A percentile compares a stretch with the other conserved stretches of the same genome.
These are phyloP conservation scores for Fusarium veterinarium DNA, from an alignment of 2,329 filamentous ascomycete genomes.

Conservation along the genomic window DNA sequence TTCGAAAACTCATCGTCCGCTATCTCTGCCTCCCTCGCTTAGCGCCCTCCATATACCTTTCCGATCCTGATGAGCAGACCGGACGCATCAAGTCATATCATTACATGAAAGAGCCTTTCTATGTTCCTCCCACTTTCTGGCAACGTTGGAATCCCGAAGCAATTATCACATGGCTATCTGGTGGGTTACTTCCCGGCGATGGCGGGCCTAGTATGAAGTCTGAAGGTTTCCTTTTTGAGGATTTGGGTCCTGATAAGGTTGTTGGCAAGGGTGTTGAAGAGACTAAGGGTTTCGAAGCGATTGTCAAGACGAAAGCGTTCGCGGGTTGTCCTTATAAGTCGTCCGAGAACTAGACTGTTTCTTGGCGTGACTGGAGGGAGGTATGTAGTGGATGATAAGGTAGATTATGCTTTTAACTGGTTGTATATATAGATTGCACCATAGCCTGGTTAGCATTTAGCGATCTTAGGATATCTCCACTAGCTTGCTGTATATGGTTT, in stretches of 20 bases:
- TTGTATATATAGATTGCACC: neutral
- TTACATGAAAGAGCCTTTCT: slow-evolving; percentile 74
- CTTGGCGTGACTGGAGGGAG: neutral
- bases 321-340: slow-evolving; percentile 58
- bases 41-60: slow-evolving; percentile 53
- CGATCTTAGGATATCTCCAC: neutral
- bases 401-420: neutral
- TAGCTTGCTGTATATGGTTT: neutral
- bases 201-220: slow-evolving; percentile 54
- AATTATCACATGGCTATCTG: slow-evolving; percentile 57
- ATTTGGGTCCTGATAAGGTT: slow-evolving; percentile 70
- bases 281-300: slow-evolving; percentile 37
- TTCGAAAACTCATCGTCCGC: slow-evolving; percentile 67
- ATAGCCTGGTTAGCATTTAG: too few relatives aligned
- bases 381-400: neutral
- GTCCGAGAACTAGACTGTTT: neutral
- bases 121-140: slow-evolving; percentile 68
- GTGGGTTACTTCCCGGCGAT: slow-evolving; percentile 60
- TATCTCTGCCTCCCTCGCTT: slow-evolving; percentile 70
- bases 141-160: slow-evolving; percentile 71
- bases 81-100: slow-evolving; percentile 61
- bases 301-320: slow-evolving; percentile 49
- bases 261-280: slow-evolving; percentile 64
- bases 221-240: slow-evolving; percentile 65
- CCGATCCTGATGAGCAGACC: slow-evolving; percentile 62